phyloP scores from a whole-genome alignment of 108 stramenopile species.

The Nitzschia inconspicua region DNA sequence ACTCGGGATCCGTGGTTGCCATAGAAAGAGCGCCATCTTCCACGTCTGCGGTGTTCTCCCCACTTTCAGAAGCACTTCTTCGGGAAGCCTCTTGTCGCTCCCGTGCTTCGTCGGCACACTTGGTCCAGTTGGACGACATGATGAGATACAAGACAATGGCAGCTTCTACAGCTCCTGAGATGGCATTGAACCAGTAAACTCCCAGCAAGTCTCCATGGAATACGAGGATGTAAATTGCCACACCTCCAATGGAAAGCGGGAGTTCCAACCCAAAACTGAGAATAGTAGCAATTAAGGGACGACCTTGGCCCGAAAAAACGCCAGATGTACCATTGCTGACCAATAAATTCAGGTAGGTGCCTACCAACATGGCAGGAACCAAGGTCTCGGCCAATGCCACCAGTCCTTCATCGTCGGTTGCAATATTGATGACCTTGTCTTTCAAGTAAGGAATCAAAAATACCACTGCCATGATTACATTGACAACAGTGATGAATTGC shows the following conservation, averaged over 20 bases:
- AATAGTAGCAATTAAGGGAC: slow-evolving; percentile 45
- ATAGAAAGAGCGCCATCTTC: neutral
- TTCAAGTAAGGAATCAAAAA: slow-evolving; percentile 18
- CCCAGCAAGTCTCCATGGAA: slow-evolving; percentile 40
- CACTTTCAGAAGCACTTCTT: too few species aligned
- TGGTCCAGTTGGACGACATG: slow-evolving; percentile 26
- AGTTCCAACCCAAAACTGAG: slow-evolving; percentile 44
- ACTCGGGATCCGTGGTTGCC: neutral
- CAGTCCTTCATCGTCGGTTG: slow-evolving; percentile 22
- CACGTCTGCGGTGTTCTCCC: too few species aligned
- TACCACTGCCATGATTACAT: slow-evolving; percentile 27
- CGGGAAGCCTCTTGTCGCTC: slow-evolving; percentile 33
- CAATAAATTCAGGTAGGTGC: slow-evolving; percentile 42
- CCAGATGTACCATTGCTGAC: slow-evolving; percentile 43
- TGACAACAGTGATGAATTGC: slow-evolving; percentile 40
- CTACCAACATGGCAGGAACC: slow-evolving; percentile 44
- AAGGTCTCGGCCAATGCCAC: slow-evolving; percentile 12
- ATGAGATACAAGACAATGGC: slow-evolving; percentile 27
- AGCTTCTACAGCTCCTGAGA: slow-evolving; percentile 37
- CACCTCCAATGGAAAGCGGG: slow-evolving; percentile 48
- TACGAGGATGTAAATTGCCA: slow-evolving; percentile 38
- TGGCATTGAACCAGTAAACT: slow-evolving; percentile 42
- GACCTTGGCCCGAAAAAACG: slow-evolving; percentile 45
- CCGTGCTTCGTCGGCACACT: slow-evolving; percentile 37
- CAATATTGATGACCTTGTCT: slow-evolving; percentile 12